Conservation (phyloP, 108 stramenopile genomes). For the Chaetoceros tenuissimus region DNA sequence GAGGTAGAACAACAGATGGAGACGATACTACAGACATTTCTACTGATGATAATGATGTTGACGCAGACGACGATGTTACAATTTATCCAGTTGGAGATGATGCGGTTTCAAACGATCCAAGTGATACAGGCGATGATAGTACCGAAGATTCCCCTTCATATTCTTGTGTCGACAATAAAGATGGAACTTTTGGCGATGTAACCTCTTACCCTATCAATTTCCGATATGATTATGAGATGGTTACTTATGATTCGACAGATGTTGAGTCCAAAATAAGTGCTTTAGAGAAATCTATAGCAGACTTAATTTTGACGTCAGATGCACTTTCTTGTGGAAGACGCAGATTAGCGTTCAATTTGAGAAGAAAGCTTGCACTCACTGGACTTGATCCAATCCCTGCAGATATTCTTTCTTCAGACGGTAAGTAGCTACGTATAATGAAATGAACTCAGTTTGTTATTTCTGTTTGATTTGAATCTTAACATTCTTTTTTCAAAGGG, state of each 20-base stretch:
- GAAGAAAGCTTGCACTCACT: neutral
- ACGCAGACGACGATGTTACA: too few relatives aligned
- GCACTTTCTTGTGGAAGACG: neutral
- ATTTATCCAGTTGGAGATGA: too few relatives aligned
- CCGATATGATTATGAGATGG: neutral
- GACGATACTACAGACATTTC: too few relatives aligned
- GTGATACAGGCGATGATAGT: too few relatives aligned
- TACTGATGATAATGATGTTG: too few relatives aligned
- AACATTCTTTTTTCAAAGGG: neutral
- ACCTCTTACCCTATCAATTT: neutral
- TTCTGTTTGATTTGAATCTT: too few relatives aligned
- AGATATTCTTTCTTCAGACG: neutral
- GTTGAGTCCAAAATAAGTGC: neutral
- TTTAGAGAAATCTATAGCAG: neutral
- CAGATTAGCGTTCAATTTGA: too few relatives aligned
- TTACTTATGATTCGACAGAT: neutral
- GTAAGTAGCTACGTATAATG: too few relatives aligned
- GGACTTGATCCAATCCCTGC: neutral
- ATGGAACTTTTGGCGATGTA: neutral
- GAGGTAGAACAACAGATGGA: too few relatives aligned
- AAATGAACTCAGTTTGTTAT: too few relatives aligned
- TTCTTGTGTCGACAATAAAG: neutral
- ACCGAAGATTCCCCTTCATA: neutral
- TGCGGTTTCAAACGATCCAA: too few relatives aligned
- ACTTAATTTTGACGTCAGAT: neutral